Conservation (phyloP, 2,329 filamentous ascomycete species). For the Chaetomium olivaceum region DNA sequence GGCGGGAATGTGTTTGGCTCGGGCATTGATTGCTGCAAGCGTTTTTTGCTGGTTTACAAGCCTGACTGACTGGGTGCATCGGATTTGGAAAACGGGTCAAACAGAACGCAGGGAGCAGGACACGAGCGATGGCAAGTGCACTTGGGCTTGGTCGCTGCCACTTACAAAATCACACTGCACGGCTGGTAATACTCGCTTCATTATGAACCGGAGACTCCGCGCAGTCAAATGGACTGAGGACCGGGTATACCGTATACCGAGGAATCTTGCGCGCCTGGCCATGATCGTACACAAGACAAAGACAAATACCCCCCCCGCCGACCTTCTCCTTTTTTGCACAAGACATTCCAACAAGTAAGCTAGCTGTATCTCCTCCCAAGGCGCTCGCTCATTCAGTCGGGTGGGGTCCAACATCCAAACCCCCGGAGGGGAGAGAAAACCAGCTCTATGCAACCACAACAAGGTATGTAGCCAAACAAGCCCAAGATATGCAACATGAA, state of each 20-base stretch:
- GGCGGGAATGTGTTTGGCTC: neutral
- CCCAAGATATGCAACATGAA: neutral
- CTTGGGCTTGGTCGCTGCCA: neutral
- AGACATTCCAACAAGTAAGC: neutral
- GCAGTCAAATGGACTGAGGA: neutral
- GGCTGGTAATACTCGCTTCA: neutral
- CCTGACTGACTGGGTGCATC: neutral
- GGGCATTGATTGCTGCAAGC: neutral
- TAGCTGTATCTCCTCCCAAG: neutral
- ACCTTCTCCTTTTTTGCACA: neutral
- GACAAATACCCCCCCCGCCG: neutral
- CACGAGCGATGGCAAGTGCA: neutral
- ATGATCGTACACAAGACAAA: constrained; percentile 19
- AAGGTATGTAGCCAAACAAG: neutral
- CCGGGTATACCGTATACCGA: neutral
- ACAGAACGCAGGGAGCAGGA: neutral
- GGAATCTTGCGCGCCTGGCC: neutral
- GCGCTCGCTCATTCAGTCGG: neutral
- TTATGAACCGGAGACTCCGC: neutral
- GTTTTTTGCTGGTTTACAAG: neutral
- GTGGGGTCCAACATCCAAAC: neutral
- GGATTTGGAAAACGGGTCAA: neutral
- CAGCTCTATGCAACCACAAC: constrained; percentile 8
- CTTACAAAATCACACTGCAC: neutral
- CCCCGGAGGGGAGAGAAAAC: neutral